These are phyloP conservation scores for Mortierella sp. DNA, from an alignment of 371 early-diverging fungal species.

Conservation along the genomic window DNA sequence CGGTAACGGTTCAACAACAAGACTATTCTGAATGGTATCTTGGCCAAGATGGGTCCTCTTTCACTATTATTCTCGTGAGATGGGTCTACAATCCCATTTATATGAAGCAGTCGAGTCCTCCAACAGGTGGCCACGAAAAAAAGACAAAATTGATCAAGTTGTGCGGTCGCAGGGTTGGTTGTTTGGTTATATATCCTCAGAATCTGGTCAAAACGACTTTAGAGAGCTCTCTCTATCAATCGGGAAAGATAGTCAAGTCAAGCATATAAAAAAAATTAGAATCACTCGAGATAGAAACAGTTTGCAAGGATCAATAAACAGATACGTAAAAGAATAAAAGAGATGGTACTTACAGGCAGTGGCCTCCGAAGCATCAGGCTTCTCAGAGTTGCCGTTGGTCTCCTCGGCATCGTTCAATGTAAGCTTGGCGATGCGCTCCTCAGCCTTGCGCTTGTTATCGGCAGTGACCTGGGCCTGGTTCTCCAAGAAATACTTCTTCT, in stretches of 20 bases:
- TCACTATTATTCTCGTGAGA: no score
- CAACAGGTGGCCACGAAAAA: no score
- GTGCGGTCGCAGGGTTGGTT: constrained; percentile 1
- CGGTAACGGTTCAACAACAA: no score
- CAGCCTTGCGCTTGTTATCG: constrained; percentile 88
- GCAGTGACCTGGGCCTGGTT: constrained; percentile 84
- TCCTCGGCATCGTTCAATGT: constrained; percentile 24
- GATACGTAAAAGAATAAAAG: background rate
- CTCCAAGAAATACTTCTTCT: constrained; percentile 75
- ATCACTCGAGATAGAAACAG: no score
- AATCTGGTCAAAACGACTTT: background rate
- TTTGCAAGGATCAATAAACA: background rate
- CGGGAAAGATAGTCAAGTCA: background rate
- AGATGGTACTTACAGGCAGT: constrained; percentile 19
- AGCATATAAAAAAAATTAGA: background rate
- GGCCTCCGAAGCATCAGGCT: constrained; percentile 23
- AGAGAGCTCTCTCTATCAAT: background rate
- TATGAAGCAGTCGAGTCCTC: no score
- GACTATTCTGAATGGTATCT: no score
- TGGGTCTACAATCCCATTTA: no score
- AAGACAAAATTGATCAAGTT: background rate
- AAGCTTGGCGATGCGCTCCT: constrained; percentile 77
- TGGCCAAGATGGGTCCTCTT: no score
- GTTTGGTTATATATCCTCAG: background rate
- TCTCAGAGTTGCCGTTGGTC: background rate